These are phyloP conservation scores for Termitomyces sp. DNA, from an alignment of 768 basidiomycete genomes.

Conservation along the genomic window DNA sequence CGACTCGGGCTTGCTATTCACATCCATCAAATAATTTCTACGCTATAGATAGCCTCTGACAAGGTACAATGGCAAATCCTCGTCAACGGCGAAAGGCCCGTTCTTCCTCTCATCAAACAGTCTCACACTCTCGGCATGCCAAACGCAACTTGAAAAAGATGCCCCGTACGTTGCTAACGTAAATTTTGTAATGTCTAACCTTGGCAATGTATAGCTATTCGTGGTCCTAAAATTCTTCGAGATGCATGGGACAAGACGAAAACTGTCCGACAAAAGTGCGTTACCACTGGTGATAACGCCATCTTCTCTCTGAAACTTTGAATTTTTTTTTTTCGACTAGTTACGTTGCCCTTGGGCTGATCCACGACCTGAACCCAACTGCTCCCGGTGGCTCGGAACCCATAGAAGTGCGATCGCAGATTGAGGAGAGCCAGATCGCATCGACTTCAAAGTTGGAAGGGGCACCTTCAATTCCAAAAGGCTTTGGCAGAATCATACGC, in stretches of 20 bases:
- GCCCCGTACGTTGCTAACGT: conserved; percentile 40
- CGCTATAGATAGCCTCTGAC: background rate
- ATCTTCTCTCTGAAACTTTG: background rate
- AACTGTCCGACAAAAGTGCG: conserved; percentile 91
- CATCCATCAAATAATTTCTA: conserved; percentile 1
- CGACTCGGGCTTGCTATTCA: background rate
- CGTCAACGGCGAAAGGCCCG: conserved; percentile 85
- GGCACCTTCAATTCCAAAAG: conserved; percentile 38
- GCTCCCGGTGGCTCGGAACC: conserved; percentile 66
- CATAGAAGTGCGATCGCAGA: conserved; percentile 12
- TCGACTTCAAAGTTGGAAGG: conserved; percentile 13
- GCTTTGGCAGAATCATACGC: conserved; percentile 77
- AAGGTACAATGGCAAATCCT: conserved; percentile 80
- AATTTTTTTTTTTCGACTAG: conserved; percentile 26
- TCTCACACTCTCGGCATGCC: conserved; percentile 70
- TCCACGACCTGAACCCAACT: conserved; percentile 60
- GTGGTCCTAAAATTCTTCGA: conserved; percentile 75
- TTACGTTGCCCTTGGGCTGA: conserved; percentile 74
- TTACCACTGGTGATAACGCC: background rate
- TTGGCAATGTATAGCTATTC: conserved; percentile 47
- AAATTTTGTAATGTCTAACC: background rate
- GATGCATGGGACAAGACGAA: conserved; percentile 84
- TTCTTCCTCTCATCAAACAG: conserved; percentile 67
- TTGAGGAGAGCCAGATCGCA: conserved; percentile 9
- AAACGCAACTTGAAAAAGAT: conserved; percentile 76